Evolutionary conservation across 148 eudicot species (phyloP).

Genomic region (Pouteria glomerata): DNA sequence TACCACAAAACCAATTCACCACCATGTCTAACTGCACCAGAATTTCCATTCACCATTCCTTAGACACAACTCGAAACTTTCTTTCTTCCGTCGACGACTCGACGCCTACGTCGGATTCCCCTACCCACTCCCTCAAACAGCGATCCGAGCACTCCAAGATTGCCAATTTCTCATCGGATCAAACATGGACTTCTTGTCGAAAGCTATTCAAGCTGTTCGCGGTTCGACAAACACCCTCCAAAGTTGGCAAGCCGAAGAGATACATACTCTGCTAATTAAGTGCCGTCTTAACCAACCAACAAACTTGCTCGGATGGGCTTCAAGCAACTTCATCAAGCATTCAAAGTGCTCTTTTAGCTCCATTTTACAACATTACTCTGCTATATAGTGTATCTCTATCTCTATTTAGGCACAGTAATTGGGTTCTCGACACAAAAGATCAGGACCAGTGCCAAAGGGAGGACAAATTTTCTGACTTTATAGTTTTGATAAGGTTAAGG

Average conservation of each 20-base stretch:
- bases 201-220: conserved; percentile 7
- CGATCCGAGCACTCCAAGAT: conserved; percentile 16
- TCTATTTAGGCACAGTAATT: conserved; percentile 12
- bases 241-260: conserved; percentile 4
- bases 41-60: background rate
- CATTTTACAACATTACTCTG: conserved; percentile 11
- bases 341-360: conserved; percentile 9
- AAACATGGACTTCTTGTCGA: conserved; percentile 20
- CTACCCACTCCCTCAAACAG: background rate
- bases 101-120: background rate
- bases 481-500: conserved; percentile 13
- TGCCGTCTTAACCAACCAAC: conserved; percentile 10
- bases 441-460: no score
- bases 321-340: background rate
- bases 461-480: no score
- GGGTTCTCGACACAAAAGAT: background rate
- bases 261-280: conserved; percentile 10
- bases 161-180: conserved; percentile 14
- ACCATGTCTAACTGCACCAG: background rate
- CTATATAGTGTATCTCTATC: conserved; percentile 22
- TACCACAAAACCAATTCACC: background rate
- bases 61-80: background rate
- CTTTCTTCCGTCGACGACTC: background rate
- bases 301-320: conserved; percentile 25
- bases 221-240: background rate